Percentiles rank a stretch among this genome's conserved stretches.
phyloP scores from a whole-genome alignment of 192 early-diverging fungal genomes.

The Rhizophagus sp. region DNA sequence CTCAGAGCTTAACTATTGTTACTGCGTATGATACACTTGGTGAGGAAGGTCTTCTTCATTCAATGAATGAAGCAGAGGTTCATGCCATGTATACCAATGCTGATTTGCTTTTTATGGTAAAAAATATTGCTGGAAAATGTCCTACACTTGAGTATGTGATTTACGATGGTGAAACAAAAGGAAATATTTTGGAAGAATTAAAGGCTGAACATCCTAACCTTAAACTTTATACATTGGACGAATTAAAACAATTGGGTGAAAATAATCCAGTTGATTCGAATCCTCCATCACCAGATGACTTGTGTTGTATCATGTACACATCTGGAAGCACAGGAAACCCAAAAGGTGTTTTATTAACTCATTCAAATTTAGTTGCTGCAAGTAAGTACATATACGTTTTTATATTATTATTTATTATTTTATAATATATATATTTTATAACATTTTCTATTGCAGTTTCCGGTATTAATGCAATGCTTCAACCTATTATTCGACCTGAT shows the following conservation, averaged over 20 bases:
- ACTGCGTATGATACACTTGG: conserved; percentile 88
- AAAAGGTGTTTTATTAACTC: conserved; percentile 87
- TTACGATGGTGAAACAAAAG: conserved; percentile 66
- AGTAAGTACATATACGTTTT: conserved; percentile 40
- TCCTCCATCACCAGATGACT: conserved; percentile 72
- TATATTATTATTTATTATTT: background rate
- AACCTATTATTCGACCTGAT: conserved; percentile 45
- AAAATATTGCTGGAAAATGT: conserved; percentile 60
- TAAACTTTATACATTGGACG: conserved; percentile 65
- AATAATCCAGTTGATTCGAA: conserved; percentile 60
- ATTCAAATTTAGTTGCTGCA: conserved; percentile 81
- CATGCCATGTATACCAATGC: conserved; percentile 71
- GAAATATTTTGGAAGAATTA: conserved; percentile 49
- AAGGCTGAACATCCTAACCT: conserved; percentile 40
- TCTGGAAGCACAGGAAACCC: conserved; percentile 91
- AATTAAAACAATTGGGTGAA: conserved; percentile 64
- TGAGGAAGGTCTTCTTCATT: conserved; percentile 79
- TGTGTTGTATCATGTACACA: conserved; percentile 88
- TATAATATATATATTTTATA: background rate
- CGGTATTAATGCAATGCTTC: conserved; percentile 55
- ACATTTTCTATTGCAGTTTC: conserved; percentile 41
- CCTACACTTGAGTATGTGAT: conserved; percentile 66
- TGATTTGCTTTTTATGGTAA: conserved; percentile 66
- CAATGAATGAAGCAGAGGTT: conserved; percentile 81
- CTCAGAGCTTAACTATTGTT: conserved; percentile 72